Base-by-base conservation (phyloP, 2,329 filamentous ascomycete genomes). In the Fusarium compactum region DNA sequence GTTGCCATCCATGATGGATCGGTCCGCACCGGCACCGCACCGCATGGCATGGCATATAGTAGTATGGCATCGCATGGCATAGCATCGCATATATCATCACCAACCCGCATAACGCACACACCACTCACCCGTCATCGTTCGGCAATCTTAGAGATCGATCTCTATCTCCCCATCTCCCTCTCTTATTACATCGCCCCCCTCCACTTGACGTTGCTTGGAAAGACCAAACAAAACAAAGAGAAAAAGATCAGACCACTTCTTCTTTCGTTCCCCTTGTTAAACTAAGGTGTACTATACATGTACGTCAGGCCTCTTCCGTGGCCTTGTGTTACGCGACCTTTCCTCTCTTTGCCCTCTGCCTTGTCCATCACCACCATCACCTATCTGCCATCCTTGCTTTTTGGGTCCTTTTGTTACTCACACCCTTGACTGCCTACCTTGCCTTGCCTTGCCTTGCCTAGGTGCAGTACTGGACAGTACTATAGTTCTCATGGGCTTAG, bases 281-380 rank as follows among this genome's bases (percentile, higher is more conserved):
- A 47, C 62, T 65, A 65, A 65, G 27, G 41, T 65, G 45, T 61
- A 65, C 62, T 65, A 66, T 38, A 53, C 34, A 66, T 65, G 62
- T 65, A 59, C 53, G 32, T 65, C 62, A 65, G 60, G 62, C 67
- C 43, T 25, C 44, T 66, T 62, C 62, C 40, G 59, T 71, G 67
- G 67, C 67, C 59, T 67, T 70, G 67, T 70, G 67, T 70, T 68
- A 70, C 67, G 63, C 55, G 67, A 70, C 67, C 67, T 70, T 70
- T 71, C 67, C 67, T 57, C 51, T 68, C 67, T 62, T 46, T 70
- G 16, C 53, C 46, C 41, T 64, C 48, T 57, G 63, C 67, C 67
- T 65, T 57, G 67, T 51, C 30, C 40, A 69, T 69, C 52, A 65
- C 47, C 60, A 55, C 62, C 63, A 67, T 66, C 47, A 50, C 57